A percentile compares a stretch with the other conserved stretches of the same genome.
phyloP scores from a whole-genome alignment of 75 land plant species.

The Ceratopteris richardii region DNA sequence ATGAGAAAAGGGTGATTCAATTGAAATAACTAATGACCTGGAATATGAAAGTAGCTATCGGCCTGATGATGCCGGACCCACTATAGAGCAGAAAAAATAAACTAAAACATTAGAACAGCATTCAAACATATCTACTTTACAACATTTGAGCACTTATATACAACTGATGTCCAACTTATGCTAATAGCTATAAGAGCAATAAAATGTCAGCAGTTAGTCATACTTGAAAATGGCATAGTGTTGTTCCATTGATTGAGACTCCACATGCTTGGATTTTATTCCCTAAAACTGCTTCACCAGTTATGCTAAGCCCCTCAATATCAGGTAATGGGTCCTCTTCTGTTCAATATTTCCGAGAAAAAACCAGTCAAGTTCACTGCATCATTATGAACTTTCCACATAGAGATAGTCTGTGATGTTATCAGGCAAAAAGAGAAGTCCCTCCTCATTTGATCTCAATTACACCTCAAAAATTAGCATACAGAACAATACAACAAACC shows the following conservation, averaged over 20 bases:
- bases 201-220: too few relatives aligned
- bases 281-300: constrained; percentile 88
- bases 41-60: constrained; percentile 74
- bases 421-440: too few relatives aligned
- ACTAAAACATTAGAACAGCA: too few relatives aligned
- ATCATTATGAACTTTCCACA: not conserved
- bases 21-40: constrained; percentile 29
- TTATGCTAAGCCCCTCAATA: constrained; percentile 71
- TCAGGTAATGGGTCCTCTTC: constrained; percentile 94
- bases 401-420: too few relatives aligned
- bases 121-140: too few relatives aligned
- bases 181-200: too few relatives aligned
- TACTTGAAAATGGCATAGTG: constrained; percentile 94
- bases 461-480: too few relatives aligned
- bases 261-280: constrained; percentile 83
- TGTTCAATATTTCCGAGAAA: constrained; percentile 22
- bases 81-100: constrained; percentile 14
- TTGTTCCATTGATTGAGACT: constrained; percentile 83
- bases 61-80: constrained; percentile 86
- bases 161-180: too few relatives aligned
- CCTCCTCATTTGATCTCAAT: too few relatives aligned
- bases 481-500: too few relatives aligned
- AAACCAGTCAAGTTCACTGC: not conserved
- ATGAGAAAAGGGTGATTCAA: constrained; percentile 4
- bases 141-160: too few relatives aligned